Conservation (phyloP, 352 stramenopile genomes). For the Pythium sukuiense region DNA sequence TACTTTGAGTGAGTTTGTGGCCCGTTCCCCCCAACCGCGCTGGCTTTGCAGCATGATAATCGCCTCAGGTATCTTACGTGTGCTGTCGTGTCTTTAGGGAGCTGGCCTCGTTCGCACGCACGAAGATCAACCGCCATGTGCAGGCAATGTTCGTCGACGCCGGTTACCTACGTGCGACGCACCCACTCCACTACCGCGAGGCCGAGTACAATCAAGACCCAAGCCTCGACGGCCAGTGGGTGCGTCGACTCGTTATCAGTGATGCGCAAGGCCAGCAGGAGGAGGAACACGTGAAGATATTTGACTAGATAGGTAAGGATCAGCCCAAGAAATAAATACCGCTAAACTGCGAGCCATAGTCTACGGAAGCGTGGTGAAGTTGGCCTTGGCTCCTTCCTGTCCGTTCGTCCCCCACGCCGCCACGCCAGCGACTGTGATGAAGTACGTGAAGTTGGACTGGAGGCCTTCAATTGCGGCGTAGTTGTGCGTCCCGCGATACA, state of each 20-base stretch:
- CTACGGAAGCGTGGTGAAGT: constrained; percentile 60
- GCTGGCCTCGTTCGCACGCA: constrained; percentile 21
- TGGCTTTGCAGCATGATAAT: no score
- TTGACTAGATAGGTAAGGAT: constrained; percentile 7
- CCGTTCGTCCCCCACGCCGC: constrained; percentile 64
- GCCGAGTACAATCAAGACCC: constrained; percentile 54
- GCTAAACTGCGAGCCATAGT: background rate
- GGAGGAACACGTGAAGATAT: constrained; percentile 29
- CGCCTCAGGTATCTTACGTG: background rate
- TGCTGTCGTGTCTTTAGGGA: constrained; percentile 17
- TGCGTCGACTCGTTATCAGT: constrained; percentile 23
- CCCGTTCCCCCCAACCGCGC: background rate
- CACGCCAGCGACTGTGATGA: constrained; percentile 64
- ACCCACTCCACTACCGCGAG: constrained; percentile 62
- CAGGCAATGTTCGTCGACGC: constrained; percentile 74
- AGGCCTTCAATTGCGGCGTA: constrained; percentile 41
- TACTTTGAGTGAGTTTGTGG: constrained; percentile 22
- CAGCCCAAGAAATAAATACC: background rate
- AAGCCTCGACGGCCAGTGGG: constrained; percentile 18
- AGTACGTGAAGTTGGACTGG: constrained; percentile 72
- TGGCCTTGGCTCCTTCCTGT: constrained; percentile 45
- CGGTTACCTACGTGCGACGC: constrained; percentile 49
- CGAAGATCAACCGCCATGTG: constrained; percentile 43
- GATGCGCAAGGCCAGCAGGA: background rate
- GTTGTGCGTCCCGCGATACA: constrained; percentile 58